Evolutionary conservation across 495 filamentous ascomycete genomes (phyloP).

Genomic region (Ramalina intermedia): DNA sequence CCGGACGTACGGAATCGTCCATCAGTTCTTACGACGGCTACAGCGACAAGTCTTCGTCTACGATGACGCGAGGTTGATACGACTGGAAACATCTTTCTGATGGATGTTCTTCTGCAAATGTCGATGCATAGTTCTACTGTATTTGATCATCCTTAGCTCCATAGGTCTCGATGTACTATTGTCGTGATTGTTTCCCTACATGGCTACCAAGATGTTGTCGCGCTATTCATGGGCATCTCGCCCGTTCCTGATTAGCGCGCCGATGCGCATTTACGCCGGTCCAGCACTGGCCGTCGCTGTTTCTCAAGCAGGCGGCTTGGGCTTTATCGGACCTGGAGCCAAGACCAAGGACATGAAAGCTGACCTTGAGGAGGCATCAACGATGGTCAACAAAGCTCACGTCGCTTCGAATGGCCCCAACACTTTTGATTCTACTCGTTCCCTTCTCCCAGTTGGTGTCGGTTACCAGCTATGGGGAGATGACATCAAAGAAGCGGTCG

Average conservation of each 20-base stretch:
- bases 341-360: conserved; percentile 22
- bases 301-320: conserved; percentile 52
- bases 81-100: too few species aligned
- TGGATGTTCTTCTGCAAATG: too few species aligned
- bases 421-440: conserved; percentile 5
- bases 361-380: conserved; percentile 24
- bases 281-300: conserved; percentile 43
- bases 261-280: conserved; percentile 58
- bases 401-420: conserved; percentile 12
- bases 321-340: conserved; percentile 30
- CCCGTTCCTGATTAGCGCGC: conserved; percentile 53
- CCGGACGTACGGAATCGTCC: too few species aligned
- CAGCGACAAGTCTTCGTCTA: too few species aligned
- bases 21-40: too few species aligned
- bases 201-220: conserved; percentile 4
- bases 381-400: conserved; percentile 12
- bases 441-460: conserved; percentile 42
- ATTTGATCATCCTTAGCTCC: too few species aligned
- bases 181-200: not conserved
- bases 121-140: too few species aligned
- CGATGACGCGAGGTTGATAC: too few species aligned
- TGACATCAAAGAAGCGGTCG: conserved; percentile 28
- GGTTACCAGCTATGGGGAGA: conserved; percentile 48
- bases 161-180: too few species aligned
- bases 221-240: conserved; percentile 48